These are phyloP conservation scores for Cadophora sp. DNA, from an alignment of 2,329 filamentous ascomycete species.

Conservation along the genomic window DNA sequence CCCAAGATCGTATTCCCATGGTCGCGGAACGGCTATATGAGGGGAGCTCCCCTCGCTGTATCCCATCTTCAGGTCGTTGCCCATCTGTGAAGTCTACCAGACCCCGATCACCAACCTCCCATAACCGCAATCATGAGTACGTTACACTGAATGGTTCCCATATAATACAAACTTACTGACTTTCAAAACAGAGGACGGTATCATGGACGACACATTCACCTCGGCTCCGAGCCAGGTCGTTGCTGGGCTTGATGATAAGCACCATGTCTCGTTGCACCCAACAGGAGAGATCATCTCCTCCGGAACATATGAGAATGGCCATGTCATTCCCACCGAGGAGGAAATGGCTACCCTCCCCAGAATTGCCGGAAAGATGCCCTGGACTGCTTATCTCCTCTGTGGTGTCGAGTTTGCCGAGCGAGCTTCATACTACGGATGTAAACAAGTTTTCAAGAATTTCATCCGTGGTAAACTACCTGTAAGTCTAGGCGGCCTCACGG, in stretches of 20 bases:
- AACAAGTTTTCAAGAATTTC: constrained; percentile 65
- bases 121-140: constrained; percentile 28
- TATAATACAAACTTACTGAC: constrained; percentile 6
- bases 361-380: constrained; percentile 70
- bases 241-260: constrained; percentile 27
- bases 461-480: constrained; percentile 63
- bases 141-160: background rate
- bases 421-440: constrained; percentile 80
- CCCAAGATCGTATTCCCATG: constrained; percentile 13
- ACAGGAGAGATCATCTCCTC: constrained; percentile 16
- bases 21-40: constrained; percentile 21
- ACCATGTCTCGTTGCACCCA: constrained; percentile 24
- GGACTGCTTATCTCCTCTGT: constrained; percentile 72
- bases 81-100: constrained; percentile 12
- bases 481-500: constrained; percentile 32
- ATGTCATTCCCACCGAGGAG: constrained; percentile 57
- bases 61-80: constrained; percentile 10
- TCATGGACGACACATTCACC: constrained; percentile 32
- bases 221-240: constrained; percentile 27
- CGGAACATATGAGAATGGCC: constrained; percentile 25
- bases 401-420: constrained; percentile 78
- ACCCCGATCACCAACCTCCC: background rate
- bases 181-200: constrained; percentile 23
- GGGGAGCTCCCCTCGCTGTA: constrained; percentile 9
- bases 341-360: constrained; percentile 65